A percentile compares a stretch with the other conserved stretches of the same genome.
Evolutionary conservation across 2,329 filamentous ascomycete species (phyloP).

Genomic region (Periconia sp.): DNA sequence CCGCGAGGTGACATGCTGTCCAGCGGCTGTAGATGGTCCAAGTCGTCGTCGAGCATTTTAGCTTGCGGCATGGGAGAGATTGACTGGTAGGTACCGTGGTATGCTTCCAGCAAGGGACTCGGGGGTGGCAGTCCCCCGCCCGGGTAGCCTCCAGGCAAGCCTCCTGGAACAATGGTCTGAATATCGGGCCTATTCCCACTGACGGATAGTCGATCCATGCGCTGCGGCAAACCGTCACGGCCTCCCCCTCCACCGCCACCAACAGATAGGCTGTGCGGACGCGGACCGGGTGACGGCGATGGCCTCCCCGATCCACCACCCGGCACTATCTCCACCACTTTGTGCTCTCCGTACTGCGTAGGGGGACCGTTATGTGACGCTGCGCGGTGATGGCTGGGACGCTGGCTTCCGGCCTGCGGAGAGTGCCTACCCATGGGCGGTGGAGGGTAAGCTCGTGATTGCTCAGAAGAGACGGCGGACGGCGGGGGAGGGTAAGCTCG

Average conservation of each 20-base stretch:
- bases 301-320: slow-evolving; percentile 32
- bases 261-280: slow-evolving; percentile 36
- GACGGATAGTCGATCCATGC: slow-evolving; percentile 52
- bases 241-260: slow-evolving; percentile 20
- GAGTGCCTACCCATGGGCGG: slow-evolving; percentile 35
- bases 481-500: slow-evolving; percentile 33
- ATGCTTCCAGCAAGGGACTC: slow-evolving; percentile 87
- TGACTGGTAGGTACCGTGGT: slow-evolving; percentile 90
- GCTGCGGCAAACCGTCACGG: slow-evolving; percentile 39
- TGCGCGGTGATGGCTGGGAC: slow-evolving; percentile 19
- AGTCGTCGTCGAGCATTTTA: slow-evolving; percentile 58
- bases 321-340: slow-evolving; percentile 48
- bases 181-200: slow-evolving; percentile 49
- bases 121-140: slow-evolving; percentile 60
- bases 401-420: slow-evolving; percentile 16
- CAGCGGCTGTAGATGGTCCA: slow-evolving; percentile 48
- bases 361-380: slow-evolving; percentile 21
- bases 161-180: slow-evolving; percentile 38
- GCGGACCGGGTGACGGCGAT: slow-evolving; percentile 35
- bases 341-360: slow-evolving; percentile 31
- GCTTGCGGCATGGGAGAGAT: slow-evolving; percentile 94
- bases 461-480: slow-evolving; percentile 12
- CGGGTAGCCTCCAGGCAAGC: slow-evolving; percentile 25
- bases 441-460: slow-evolving; percentile 22
- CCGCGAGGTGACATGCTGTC: slow-evolving; percentile 35